phyloP scores from a whole-genome alignment of 371 early-diverging fungal species.

The Mortierella sp. region DNA sequence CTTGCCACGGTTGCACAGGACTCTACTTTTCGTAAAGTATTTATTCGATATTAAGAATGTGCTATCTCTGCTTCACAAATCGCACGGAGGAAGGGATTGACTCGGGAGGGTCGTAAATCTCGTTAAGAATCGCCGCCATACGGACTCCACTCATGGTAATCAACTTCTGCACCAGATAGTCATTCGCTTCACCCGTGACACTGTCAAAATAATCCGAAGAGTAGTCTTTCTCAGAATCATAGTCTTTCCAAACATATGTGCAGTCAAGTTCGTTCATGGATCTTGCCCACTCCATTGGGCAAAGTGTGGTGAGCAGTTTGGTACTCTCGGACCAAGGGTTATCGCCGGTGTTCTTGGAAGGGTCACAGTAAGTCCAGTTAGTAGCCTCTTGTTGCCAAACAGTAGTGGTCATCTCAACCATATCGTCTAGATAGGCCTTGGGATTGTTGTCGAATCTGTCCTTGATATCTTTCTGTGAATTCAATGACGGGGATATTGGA shows the following conservation, averaged over 20 bases:
- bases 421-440: conserved; percentile 50
- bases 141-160: conserved; percentile 57
- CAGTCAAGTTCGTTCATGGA: conserved; percentile 41
- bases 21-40: no score
- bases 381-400: conserved; percentile 40
- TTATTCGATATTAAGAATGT: background rate
- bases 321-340: conserved; percentile 48
- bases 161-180: conserved; percentile 41
- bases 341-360: conserved; percentile 24
- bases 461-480: conserved; percentile 50
- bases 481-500: background rate
- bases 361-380: conserved; percentile 51
- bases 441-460: conserved; percentile 51
- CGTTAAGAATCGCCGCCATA: conserved; percentile 54
- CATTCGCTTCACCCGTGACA: conserved; percentile 23
- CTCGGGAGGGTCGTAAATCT: conserved; percentile 42
- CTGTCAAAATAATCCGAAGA: conserved; percentile 42
- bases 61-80: conserved; percentile 9
- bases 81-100: background rate
- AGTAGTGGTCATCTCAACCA: conserved; percentile 35
- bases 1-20: no score
- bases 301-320: conserved; percentile 19
- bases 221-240: conserved; percentile 28
- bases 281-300: conserved; percentile 49
- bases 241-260: conserved; percentile 48